phyloP scores from a whole-genome alignment of 345 rosid species.

The Trapa incisa region DNA sequence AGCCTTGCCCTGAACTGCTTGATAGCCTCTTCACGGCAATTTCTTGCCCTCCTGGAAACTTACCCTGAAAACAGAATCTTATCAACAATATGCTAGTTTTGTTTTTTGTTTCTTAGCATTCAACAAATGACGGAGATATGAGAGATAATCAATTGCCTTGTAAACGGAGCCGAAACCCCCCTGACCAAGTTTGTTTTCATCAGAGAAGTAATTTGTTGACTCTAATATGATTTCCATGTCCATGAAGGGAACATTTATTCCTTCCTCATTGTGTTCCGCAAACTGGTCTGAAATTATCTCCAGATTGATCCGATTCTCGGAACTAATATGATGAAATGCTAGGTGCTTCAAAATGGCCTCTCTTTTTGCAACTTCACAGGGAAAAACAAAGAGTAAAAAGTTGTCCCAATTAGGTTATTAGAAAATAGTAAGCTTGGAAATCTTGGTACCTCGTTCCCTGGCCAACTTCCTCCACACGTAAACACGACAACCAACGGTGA shows the following conservation, averaged over 20 bases:
- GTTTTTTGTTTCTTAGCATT: not conserved
- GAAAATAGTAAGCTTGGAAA: not conserved
- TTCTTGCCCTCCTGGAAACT: slow-evolving; percentile 34
- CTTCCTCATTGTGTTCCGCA: slow-evolving; percentile 20
- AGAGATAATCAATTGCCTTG: slow-evolving; percentile 20
- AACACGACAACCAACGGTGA: not conserved
- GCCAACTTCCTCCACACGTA: not conserved
- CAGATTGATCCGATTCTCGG: slow-evolving; percentile 16
- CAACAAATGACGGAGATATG: not conserved
- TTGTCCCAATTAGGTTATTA: not conserved
- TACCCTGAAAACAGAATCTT: slow-evolving; percentile 16
- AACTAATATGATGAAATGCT: slow-evolving; percentile 12
- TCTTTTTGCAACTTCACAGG: slow-evolving; percentile 11
- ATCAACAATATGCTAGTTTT: not conserved
- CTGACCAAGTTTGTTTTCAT: slow-evolving; percentile 36
- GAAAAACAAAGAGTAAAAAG: too few relatives aligned
- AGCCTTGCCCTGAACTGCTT: slow-evolving; percentile 44
- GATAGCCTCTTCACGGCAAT: slow-evolving; percentile 54
- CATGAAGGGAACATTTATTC: slow-evolving; percentile 32
- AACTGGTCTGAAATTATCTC: slow-evolving; percentile 13
- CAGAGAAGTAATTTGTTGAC: slow-evolving; percentile 39
- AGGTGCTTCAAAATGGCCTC: slow-evolving; percentile 4
- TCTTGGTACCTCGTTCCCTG: not conserved
- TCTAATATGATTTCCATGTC: slow-evolving; percentile 24
- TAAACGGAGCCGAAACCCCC: slow-evolving; percentile 57